Evolutionary conservation across 106 monocot species (phyloP).

Genomic region (Apostasia shenzhenica): DNA sequence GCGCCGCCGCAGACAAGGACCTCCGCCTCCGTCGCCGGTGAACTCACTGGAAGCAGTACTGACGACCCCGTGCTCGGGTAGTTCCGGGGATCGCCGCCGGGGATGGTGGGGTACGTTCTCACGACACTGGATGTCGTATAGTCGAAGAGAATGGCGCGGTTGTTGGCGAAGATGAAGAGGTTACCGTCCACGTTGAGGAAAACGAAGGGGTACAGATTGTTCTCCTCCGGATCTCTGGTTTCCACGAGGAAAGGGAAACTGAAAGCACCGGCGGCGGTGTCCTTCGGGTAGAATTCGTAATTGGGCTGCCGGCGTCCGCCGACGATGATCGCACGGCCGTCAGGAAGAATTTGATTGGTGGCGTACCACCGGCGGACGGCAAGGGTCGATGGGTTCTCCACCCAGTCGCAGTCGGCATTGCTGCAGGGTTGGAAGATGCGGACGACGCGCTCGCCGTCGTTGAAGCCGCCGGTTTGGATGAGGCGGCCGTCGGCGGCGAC

Average conservation of each 20-base stretch:
- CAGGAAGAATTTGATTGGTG: conserved; percentile 53
- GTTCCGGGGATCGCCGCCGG: conserved; percentile 44
- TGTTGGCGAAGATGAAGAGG: conserved; percentile 61
- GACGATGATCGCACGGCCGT: conserved; percentile 35
- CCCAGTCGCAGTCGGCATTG: conserved; percentile 34
- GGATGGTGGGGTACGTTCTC: conserved; percentile 29
- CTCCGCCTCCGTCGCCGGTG: conserved; percentile 25
- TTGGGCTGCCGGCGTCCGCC: conserved; percentile 57
- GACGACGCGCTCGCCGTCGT: conserved; percentile 21
- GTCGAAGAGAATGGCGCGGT: conserved; percentile 40
- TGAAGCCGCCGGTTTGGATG: conserved; percentile 27
- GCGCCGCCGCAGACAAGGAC: conserved; percentile 62
- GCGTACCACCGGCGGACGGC: conserved; percentile 54
- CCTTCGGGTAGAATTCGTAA: conserved; percentile 52
- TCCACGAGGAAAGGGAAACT: conserved; percentile 26
- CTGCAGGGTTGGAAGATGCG: conserved; percentile 11
- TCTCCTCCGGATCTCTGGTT: conserved; percentile 34
- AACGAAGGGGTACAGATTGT: conserved; percentile 72
- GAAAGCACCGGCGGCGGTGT: neutral
- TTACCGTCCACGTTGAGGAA: conserved; percentile 53
- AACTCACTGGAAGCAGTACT: conserved; percentile 39
- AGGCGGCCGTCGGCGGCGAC: conserved; percentile 16
- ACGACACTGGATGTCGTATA: conserved; percentile 21
- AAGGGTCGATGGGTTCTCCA: conserved; percentile 23
- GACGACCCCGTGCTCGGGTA: conserved; percentile 71